Conservation (phyloP, 129 eudicot species). For the Pittosporum tobira region DNA sequence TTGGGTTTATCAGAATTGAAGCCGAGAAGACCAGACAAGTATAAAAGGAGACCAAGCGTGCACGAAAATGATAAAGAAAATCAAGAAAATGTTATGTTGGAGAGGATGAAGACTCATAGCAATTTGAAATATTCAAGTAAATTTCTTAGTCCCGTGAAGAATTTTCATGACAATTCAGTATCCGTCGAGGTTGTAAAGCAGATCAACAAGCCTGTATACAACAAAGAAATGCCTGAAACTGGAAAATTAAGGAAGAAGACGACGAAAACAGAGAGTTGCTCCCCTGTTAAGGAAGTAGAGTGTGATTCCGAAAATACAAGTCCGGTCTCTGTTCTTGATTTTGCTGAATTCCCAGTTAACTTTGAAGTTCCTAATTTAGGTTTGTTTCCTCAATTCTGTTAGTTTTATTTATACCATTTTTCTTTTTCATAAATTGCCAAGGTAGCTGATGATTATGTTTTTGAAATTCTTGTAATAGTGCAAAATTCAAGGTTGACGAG, state of each 20-base stretch:
- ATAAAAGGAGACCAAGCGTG: slow-evolving; percentile 15
- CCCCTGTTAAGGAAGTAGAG: slow-evolving; percentile 15
- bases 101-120: slow-evolving; percentile 1
- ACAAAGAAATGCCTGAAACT: slow-evolving; percentile 5
- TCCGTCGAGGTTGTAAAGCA: background rate
- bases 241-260: slow-evolving; percentile 19
- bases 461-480: slow-evolving; percentile 23
- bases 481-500: slow-evolving; percentile 27
- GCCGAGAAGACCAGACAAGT: slow-evolving; percentile 19
- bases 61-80: slow-evolving; percentile 34
- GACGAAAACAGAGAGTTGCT: slow-evolving; percentile 23
- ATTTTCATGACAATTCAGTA: slow-evolving; percentile 1
- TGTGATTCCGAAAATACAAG: slow-evolving; percentile 60
- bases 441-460: slow-evolving; percentile 7
- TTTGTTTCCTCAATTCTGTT: slow-evolving; percentile 18
- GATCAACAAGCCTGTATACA: slow-evolving; percentile 8
- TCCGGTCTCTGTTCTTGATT: slow-evolving; percentile 79
- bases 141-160: slow-evolving; percentile 15
- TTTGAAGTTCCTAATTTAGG: slow-evolving; percentile 42
- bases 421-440: background rate
- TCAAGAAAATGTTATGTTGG: slow-evolving; percentile 7
- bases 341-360: slow-evolving; percentile 28
- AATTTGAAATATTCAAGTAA: slow-evolving; percentile 15
- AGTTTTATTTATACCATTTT: background rate
- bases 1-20: slow-evolving; percentile 15